Conservation (phyloP, 169 alveolate genomes). For the Cardiosporidium cionae region DNA sequence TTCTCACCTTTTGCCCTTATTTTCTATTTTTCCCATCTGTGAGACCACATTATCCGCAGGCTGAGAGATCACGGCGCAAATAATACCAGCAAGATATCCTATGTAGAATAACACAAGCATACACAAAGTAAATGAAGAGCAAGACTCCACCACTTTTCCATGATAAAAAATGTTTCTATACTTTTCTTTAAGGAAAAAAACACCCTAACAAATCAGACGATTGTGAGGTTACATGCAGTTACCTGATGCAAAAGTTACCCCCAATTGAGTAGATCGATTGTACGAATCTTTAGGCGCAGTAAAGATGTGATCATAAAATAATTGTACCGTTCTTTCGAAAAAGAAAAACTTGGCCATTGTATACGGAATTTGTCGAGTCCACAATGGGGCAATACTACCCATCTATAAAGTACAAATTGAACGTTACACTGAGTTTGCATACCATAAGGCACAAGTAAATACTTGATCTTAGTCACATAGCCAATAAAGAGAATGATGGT, state of each 20-base stretch:
- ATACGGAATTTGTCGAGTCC: conserved; percentile 85
- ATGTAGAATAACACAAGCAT: neutral
- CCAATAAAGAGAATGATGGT: no score
- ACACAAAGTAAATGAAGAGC: neutral
- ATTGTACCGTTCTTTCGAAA: conserved; percentile 85
- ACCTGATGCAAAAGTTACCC: conserved; percentile 87
- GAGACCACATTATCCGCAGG: conserved; percentile 95
- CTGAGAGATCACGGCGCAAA: conserved; percentile 92
- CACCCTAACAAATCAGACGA: no score
- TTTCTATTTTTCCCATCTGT: conserved; percentile 72
- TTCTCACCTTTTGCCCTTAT: conserved; percentile 60
- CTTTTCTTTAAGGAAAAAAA: no score
- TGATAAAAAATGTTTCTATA: no score
- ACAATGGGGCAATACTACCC: conserved; percentile 70
- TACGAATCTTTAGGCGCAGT: conserved; percentile 75
- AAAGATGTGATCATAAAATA: conserved; percentile 77
- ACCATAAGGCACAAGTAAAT: no score
- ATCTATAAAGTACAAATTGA: conserved; percentile 12
- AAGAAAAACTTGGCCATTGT: conserved; percentile 96
- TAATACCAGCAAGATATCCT: conserved; percentile 90
- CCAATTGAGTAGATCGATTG: conserved; percentile 77
- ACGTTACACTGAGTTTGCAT: neutral
- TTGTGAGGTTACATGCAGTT: neutral
- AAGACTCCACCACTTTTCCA: neutral
- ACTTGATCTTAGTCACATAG: no score